Base-by-base conservation (phyloP, 2,329 filamentous ascomycete genomes). In the Graphilbum sp. region DNA sequence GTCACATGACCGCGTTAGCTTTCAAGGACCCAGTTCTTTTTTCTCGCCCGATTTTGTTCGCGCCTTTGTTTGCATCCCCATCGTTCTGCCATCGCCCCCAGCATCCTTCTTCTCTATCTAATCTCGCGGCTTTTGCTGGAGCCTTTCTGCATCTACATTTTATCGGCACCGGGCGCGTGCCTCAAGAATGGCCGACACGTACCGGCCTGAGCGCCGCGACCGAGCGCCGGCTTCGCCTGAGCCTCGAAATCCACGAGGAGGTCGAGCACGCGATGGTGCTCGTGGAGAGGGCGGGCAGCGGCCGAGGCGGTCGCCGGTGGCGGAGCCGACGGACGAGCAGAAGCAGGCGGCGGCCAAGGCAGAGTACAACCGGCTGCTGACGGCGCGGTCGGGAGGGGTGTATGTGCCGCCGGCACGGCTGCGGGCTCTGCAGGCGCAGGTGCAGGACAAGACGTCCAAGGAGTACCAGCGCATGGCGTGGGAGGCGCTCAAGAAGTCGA, bases 391-490 rank as follows among this genome's bases (percentile, higher is more conserved):
- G 35, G 90, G 90, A 46, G 90, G 90, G 49, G 93, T 86, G 19
- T 98, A 98, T 55, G 93, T 98, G 44, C 90, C 90, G 17, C 90
- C 90, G 0, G 88, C 88, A 37, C 73, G 85, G 49, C 66, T 98
- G 53, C 76, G 86, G 49, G 88, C 88, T 30, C 72, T 98, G 43
- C 90, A 98, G 63, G 84, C 87, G 38, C 86, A 94, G 60, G 94
- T 98, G 57, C 95, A 86, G 44, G 90, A 98, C 62, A 94, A 93
- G 66, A 78, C 72, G 39, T 92, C 79, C 59, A 92, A 94, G 59
- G 90, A 96, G 61, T 96, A 94, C 55, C 90, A 96, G 69, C 83
- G 90, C 50, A 93, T 98, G 84, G 86, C 87, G 9, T 98, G 90
- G 90, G 90, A 98, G 60, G 88, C 88, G 12, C 64, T 98, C 52